Base-by-base conservation (phyloP, 176 grass and related monocot genomes). In the Oryza meridionalis region DNA sequence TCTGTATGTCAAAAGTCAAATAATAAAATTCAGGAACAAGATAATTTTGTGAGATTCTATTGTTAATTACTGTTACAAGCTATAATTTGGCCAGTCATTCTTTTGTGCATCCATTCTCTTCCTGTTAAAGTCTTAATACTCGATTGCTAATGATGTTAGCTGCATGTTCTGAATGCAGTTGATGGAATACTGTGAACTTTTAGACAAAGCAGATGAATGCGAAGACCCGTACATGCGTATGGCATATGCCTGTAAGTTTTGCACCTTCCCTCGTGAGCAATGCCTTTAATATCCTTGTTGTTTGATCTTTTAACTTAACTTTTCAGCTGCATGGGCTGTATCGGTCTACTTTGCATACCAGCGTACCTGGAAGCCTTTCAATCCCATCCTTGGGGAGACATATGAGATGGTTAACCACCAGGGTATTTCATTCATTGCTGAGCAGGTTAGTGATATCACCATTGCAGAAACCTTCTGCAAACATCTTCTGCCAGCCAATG, bases 321-420 rank as follows among this genome's bases (percentile, higher is more conserved):
- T 82, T 94, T 69, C 86, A 99, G 97, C 97, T 84, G 84, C 93
- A 72, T 99, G 97, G 97, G 93, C 94, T 88, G 83, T 99, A 76
- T 99, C 97, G 2, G 80, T 81, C 76, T 96, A 99, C 79, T 94
- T 79, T 73, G 88, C 86, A 7, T 92, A 85, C 77, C 96, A 99
- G 7, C 90, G 97, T 78, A 62, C 91, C 19, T 99, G 97, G 97
- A 99, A 99, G 47, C 97, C 97, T 67, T 99, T 99, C 79, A 99
- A 99, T 89, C 93, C 96, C 0, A 99, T 99, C 74, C 90, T 99
- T 21, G 96, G 96, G 84, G 96, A 99, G 75, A 99, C 96, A 11
- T 99, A 88, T 82, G 96, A 99, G 84, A 77, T 99, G 91, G 86
- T 87, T 77, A 96, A 96, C 77, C 96, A 98, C 78, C 55, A 89